Evolutionary conservation across 2,329 filamentous ascomycete genomes (phyloP), one percentile per base, ranked within the genome.

Genomic region (Ilyonectria robusta): DNA sequence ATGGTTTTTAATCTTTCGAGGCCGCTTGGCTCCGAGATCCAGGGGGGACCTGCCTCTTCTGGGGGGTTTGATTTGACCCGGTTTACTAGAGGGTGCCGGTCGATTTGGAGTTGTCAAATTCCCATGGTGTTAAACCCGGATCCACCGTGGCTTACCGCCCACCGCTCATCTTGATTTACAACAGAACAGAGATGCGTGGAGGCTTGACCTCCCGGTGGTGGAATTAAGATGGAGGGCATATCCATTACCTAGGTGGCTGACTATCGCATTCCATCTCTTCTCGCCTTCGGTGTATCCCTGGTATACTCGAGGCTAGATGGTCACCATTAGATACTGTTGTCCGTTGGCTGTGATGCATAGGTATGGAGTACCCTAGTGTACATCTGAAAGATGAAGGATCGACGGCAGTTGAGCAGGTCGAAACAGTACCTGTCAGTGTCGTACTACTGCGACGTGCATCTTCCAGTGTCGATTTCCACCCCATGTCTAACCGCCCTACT

Each of bases 111-210:
- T 11, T 33, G 46, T 58, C 54, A 31, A 33, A 53, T 60, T 58
- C 44, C 46, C 6, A 17, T 51, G n/a, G 21, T 33, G 31, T 50
- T 51, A 42, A 60, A 35, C 26, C 42, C 44, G 58, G 58, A 33
- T 48, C 51, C 57, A 65, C 51, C 13, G 19, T 13, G 31, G n/a
- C 29, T 33, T 17, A 35, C 40, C 50, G 50, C 26, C 59, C 46
- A 62, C 63, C 59, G 35, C 58, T 47, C 59, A 59, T 62, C 54
- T 31, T 19, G 26, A 61, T 9, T 51, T 10, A 19, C 6, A 15
- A 29, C 3, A 21, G 50, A 15, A 29, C 3, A 21, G 50, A 53
- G 50, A 23, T 33, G 17, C 21, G 40, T 9, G 35, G 40, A n/a
- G 55, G 17, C 23, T 46, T 33, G 37, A 21, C 19, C 17, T 9